Evolutionary conservation across 352 stramenopile genomes (phyloP), one percentile per base, ranked within the genome.

Genomic region (Peronospora farinosa): DNA sequence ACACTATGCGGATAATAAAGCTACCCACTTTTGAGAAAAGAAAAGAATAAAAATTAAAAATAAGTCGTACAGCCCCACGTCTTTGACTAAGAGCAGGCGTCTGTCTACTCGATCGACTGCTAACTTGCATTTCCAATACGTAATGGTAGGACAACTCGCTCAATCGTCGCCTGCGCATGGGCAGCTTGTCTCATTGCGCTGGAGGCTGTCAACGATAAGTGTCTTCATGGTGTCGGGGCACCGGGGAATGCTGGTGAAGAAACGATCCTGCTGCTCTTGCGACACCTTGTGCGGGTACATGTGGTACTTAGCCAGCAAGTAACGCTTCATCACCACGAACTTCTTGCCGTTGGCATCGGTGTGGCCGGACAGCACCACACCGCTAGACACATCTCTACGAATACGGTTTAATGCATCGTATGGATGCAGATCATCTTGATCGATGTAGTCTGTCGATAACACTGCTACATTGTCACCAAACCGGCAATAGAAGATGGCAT

Each of bases 311-410:
- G 74, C 73, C 74, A 88, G 82, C 46, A 86, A 47, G 30, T 82
- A 88, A 10, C 77, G 74, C 51, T 89, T 89, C 74, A 89, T 87
- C 49, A 89, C 71, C 12, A 89, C 75, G 15, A 48, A 87, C 43
- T 78, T 75, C 41, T 78, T 84, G 45, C 78, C 78, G 12, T 81
- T 51, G 3, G 54, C 66, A 63, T 86, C 75, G 1, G 70, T 66
- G 47, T 89, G 72, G 8, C 72, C 65, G 1, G 73, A 78, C 11
- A 89, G 55, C 58, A 89, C 78, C 36, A 87, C 78, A 30, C 75
- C 78, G 47, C 75, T 85, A 15, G 69, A 80, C 28, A 84, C 63
- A 52, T 90, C 78, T 63, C 85, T 90, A n/a, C 78, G 78, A 42
- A 90, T 86, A 30, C 68, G 72, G 39, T 81, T 78, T 41, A 67